Evolutionary conservation across 2,329 filamentous ascomycete genomes (phyloP).

Genomic region (Pseudogymnoascus sp.): DNA sequence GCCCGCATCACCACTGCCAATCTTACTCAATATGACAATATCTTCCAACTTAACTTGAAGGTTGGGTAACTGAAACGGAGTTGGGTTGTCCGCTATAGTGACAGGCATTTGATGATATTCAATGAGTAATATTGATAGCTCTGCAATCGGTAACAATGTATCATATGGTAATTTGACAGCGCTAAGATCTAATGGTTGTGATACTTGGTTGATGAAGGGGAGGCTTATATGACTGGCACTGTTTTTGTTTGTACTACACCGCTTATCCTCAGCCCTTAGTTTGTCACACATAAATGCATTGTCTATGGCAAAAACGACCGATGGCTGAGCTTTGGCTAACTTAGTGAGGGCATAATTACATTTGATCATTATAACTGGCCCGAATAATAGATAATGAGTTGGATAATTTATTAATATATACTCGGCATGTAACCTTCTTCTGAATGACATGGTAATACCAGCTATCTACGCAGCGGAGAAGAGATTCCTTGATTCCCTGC

Average conservation of each 20-base stretch:
- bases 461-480: not conserved
- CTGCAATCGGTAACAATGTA: not conserved
- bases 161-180: not conserved
- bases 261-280: not conserved
- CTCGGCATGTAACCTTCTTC: not conserved
- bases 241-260: not conserved
- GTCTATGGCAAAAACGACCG: too few species aligned
- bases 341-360: not conserved
- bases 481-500: not conserved
- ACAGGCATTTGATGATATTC: not conserved
- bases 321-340: too few species aligned
- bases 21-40: not conserved
- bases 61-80: not conserved
- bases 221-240: not conserved
- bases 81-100: not conserved
- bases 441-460: not conserved
- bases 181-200: not conserved
- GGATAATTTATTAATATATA: not conserved
- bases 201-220: not conserved
- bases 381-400: not conserved
- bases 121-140: not conserved
- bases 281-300: not conserved
- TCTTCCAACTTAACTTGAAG: not conserved
- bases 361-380: not conserved
- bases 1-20: not conserved